A percentile compares a stretch with the other conserved stretches of the same genome.
phyloP scores from a whole-genome alignment of 768 basidiomycete species.

The Pleurotus salmoneostramineus region DNA sequence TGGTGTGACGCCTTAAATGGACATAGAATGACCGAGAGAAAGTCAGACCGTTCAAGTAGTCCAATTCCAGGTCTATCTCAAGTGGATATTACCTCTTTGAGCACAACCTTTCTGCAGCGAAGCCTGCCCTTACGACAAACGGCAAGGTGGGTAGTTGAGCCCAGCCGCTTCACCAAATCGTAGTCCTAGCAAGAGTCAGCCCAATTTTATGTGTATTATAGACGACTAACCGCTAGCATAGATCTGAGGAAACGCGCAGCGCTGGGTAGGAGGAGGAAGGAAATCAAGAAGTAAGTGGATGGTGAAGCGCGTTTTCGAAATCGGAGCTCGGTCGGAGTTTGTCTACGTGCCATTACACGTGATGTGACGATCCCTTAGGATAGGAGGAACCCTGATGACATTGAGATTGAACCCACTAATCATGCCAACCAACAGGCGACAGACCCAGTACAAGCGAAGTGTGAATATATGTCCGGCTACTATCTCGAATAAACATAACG shows the following conservation, averaged over 20 bases:
- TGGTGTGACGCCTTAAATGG: background rate
- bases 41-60: background rate
- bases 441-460: too few relatives aligned
- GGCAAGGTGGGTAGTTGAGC: slow-evolving; percentile 32
- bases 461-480: too few relatives aligned
- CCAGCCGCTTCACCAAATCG: slow-evolving; percentile 30
- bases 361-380: too few relatives aligned
- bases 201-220: background rate
- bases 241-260: background rate
- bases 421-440: too few relatives aligned
- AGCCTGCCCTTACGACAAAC: slow-evolving; percentile 41
- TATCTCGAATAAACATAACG: background rate
- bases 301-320: too few relatives aligned
- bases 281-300: too few relatives aligned
- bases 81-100: slow-evolving; percentile 37
- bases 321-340: too few relatives aligned
- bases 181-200: slow-evolving; percentile 27
- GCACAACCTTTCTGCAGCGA: slow-evolving; percentile 33
- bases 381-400: too few relatives aligned
- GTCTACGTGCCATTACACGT: too few relatives aligned
- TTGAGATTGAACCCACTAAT: too few relatives aligned
- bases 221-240: background rate
- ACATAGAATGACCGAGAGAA: background rate
- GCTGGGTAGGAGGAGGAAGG: too few relatives aligned
- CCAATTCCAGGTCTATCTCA: too few relatives aligned